Conservation (phyloP, 768 basidiomycete genomes). For the Bullera alba region DNA sequence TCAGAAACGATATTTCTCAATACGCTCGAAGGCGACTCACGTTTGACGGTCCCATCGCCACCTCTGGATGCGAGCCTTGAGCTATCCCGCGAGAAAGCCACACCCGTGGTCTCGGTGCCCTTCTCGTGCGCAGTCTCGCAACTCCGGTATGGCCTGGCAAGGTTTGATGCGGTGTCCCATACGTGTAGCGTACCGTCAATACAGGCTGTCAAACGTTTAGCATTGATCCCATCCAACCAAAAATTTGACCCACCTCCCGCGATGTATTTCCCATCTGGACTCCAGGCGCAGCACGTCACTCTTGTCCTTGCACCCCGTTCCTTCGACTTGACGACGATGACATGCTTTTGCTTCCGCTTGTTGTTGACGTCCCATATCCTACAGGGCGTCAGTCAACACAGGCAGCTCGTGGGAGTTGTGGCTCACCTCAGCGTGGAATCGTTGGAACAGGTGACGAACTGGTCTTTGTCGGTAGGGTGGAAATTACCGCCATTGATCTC, state of each 20-base stretch:
- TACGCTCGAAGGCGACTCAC: constrained; percentile 57
- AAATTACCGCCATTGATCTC: constrained; percentile 84
- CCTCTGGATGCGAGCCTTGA: constrained; percentile 78
- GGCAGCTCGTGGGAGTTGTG: background rate
- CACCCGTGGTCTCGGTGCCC: constrained; percentile 74
- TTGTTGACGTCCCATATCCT: constrained; percentile 94
- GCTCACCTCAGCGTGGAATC: constrained; percentile 87
- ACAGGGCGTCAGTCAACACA: constrained; percentile 5
- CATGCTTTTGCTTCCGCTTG: constrained; percentile 86
- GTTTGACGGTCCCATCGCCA: constrained; percentile 89
- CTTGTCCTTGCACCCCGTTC: constrained; percentile 90
- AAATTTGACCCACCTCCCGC: constrained; percentile 62
- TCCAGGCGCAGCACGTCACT: constrained; percentile 78
- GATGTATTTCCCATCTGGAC: constrained; percentile 79
- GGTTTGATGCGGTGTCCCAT: constrained; percentile 88
- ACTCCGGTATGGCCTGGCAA: constrained; percentile 79
- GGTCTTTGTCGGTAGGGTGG: constrained; percentile 78
- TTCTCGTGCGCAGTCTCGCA: constrained; percentile 83
- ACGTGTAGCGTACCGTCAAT: constrained; percentile 86
- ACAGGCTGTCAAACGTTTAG: constrained; percentile 55
- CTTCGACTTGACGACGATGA: constrained; percentile 94
- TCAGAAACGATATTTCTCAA: no score
- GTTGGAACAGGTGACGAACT: constrained; percentile 87
- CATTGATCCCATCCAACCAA: background rate
- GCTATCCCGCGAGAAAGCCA: constrained; percentile 84